phyloP scores from a whole-genome alignment of 2,329 filamentous ascomycete species.

The Cladosporium halotolerans region DNA sequence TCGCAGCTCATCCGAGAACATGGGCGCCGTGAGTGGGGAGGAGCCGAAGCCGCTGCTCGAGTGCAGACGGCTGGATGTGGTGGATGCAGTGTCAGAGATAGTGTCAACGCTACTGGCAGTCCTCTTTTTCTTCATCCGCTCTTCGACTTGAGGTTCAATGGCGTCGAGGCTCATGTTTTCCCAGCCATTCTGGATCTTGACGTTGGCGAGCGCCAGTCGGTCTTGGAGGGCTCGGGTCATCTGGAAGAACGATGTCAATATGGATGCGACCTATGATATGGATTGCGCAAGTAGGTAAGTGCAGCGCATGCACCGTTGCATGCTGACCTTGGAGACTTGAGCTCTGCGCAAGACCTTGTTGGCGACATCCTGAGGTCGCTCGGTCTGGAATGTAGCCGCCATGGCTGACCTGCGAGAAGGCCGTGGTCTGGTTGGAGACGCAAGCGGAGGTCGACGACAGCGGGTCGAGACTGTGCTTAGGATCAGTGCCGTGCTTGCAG shows the following conservation, averaged over 20 bases:
- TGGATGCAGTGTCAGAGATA: slow-evolving; percentile 81
- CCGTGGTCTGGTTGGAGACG: not conserved
- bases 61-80: slow-evolving; percentile 70
- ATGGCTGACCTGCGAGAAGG: slow-evolving; percentile 14
- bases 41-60: slow-evolving; percentile 66
- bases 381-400: slow-evolving; percentile 23
- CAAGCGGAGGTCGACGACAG: not conserved
- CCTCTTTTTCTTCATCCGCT: slow-evolving; percentile 69
- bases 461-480: not conserved
- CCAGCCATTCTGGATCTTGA: slow-evolving; percentile 95
- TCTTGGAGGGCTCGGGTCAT: slow-evolving; percentile 91
- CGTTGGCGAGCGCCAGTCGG: slow-evolving; percentile 88
- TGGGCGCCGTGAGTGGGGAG: slow-evolving; percentile 72
- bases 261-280: not conserved
- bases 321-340: slow-evolving; percentile 34
- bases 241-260: slow-evolving; percentile 43
- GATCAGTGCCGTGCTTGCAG: too few species aligned
- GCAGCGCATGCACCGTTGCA: not conserved
- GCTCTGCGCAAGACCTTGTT: slow-evolving; percentile 32
- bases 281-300: not conserved
- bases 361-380: slow-evolving; percentile 30
- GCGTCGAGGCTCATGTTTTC: slow-evolving; percentile 80
- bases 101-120: slow-evolving; percentile 60
- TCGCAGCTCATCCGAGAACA: slow-evolving; percentile 77
- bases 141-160: slow-evolving; percentile 77